Base-by-base conservation (phyloP, 441 rosid genomes). In the Adansonia madagascariensis region DNA sequence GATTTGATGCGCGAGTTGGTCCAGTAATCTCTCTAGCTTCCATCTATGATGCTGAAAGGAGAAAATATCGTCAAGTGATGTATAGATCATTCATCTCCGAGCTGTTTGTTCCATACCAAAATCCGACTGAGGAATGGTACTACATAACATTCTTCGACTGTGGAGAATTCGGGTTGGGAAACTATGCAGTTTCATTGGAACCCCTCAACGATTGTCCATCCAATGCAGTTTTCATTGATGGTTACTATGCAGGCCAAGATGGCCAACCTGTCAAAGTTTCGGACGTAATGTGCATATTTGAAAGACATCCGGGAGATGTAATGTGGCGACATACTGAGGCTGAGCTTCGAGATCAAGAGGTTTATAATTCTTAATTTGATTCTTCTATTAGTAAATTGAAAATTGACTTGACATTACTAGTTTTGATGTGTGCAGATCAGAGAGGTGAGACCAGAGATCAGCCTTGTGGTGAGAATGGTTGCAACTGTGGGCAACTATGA, bases 261-360 rank as follows among this genome's bases (percentile, higher is more conserved):
- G 94, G 94, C 15, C 63, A 59, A 17, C 75, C 89, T 0, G 78
- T 83, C 2, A 3, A 80, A 69, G 80, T 83, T 1, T 0, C 87
- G 0, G 84, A 87, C 24, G 93, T 20, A 2, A 75, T 88, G 8
- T 90, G 94, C 77, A 77, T 92, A 70, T 92, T 92, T 49, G 93
- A 88, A 78, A 82, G 86, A 44, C 82, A 92, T 76, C 83, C 90
- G 0, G 94, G 92, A 2, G 88, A 90, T 41, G 44, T 92, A 44
- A 87, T 89, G 93, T 92, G 93, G 94, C 79, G 94, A 49, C 94
- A 92, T 47, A 83, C 91, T 0, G 93, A 91, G 67, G 7, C 65
- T 3, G 87, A 74, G 65, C 82, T 87, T 55, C 89, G 90, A 4
- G 75, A 81, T 10, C 9, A 78, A 59, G 83, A 75, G 74, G 89